Conservation (phyloP, 1,284 basidiomycete species). For the Filobasidium uniguttulatum region DNA sequence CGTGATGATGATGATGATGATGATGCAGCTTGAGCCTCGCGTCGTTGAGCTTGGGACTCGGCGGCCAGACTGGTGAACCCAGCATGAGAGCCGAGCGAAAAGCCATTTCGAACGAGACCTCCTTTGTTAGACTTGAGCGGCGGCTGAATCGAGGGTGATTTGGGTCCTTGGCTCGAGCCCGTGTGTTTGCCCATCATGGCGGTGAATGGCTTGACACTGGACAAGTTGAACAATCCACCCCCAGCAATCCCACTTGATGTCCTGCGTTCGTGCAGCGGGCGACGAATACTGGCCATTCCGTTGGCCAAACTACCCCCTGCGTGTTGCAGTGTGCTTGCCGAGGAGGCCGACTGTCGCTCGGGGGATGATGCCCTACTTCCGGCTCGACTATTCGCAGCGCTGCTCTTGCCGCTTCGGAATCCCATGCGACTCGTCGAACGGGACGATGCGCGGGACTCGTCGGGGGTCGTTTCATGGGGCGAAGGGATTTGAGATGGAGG, state of each 20-base stretch:
- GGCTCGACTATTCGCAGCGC: constrained; percentile 36
- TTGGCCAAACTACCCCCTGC: constrained; percentile 6
- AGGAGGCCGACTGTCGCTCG: constrained; percentile 25
- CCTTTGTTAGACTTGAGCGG: neutral
- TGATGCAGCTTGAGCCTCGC: neutral
- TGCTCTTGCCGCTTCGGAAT: constrained; percentile 30
- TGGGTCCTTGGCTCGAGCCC: constrained; percentile 1
- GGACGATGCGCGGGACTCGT: constrained; percentile 24
- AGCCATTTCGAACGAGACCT: constrained; percentile 7
- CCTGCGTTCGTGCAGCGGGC: constrained; percentile 12
- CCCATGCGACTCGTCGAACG: constrained; percentile 27
- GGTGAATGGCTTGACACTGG: constrained; percentile 21
- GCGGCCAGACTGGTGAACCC: constrained; percentile 12
- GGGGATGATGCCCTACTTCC: constrained; percentile 40
- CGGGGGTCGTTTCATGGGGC: constrained; percentile 29
- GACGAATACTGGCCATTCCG: constrained; percentile 3
- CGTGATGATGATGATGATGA: no score
- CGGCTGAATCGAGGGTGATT: constrained; percentile 11
- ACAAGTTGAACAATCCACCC: constrained; percentile 20
- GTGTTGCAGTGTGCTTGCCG: neutral
- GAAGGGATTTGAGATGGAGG: constrained; percentile 20
- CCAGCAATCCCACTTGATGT: constrained; percentile 16
- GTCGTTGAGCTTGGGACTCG: constrained; percentile 1
- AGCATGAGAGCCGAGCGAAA: constrained; percentile 14
- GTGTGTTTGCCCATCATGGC: constrained; percentile 9